These are phyloP conservation scores for Lonicera japonica DNA, from an alignment of 129 eudicot genomes.

Conservation along the genomic window DNA sequence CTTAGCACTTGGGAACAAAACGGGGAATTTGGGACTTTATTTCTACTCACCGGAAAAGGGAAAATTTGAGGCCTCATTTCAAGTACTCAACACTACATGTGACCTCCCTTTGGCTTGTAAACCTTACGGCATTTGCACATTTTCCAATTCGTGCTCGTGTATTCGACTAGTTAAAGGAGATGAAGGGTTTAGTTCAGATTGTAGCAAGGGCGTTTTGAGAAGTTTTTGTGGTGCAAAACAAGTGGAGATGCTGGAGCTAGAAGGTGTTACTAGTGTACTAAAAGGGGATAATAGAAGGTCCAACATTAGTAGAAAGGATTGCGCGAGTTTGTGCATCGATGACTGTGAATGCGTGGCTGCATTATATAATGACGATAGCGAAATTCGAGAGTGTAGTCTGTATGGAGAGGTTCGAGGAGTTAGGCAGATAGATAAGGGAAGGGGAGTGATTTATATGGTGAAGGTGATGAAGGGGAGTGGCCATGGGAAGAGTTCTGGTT, in stretches of 20 bases:
- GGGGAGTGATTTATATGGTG: conserved; percentile 47
- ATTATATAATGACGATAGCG: conserved; percentile 30
- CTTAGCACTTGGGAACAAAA: conserved; percentile 46
- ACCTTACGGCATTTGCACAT: conserved; percentile 56
- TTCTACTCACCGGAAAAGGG: conserved; percentile 36
- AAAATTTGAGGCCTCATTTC: conserved; percentile 60
- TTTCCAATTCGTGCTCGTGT: conserved; percentile 49
- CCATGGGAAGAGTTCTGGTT: conserved; percentile 28
- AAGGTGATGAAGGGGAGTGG: conserved; percentile 49
- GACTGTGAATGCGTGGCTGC: conserved; percentile 77
- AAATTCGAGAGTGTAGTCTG: too few species aligned
- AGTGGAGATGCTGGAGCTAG: conserved; percentile 58
- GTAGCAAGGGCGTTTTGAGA: conserved; percentile 17
- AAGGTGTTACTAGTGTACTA: conserved; percentile 37
- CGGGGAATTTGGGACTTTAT: conserved; percentile 70
- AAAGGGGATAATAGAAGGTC: conserved; percentile 19
- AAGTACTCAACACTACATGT: conserved; percentile 48
- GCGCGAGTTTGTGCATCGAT: conserved; percentile 37
- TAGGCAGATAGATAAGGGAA: conserved; percentile 36
- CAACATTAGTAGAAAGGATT: conserved; percentile 34
- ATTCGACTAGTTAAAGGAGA: conserved; percentile 26
- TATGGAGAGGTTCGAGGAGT: conserved; percentile 61
- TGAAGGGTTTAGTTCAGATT: conserved; percentile 18
- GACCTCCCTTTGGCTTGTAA: conserved; percentile 73
- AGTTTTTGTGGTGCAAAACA: conserved; percentile 34